Conservation (phyloP, 768 basidiomycete genomes). For the Trametes sanguinea region DNA sequence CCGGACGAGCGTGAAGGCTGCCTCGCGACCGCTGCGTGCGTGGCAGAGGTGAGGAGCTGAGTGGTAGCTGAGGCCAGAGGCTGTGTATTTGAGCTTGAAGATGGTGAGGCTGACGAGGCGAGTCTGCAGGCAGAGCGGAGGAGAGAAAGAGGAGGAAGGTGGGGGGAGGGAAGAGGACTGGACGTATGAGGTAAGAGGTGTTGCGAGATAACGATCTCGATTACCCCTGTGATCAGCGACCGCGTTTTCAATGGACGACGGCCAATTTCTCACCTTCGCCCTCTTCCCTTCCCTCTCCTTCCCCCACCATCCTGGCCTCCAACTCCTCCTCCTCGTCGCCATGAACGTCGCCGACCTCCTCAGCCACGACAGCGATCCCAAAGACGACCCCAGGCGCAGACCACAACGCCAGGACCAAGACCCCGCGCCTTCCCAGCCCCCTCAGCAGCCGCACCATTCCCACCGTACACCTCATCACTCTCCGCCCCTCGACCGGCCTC, state of each 20-base stretch:
- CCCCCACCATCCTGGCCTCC: slow-evolving; percentile 14
- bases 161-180: slow-evolving; percentile 1
- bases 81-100: no score
- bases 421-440: slow-evolving; percentile 29
- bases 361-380: slow-evolving; percentile 65
- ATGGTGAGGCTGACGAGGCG: neutral
- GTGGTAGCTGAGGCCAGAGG: neutral
- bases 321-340: slow-evolving; percentile 21
- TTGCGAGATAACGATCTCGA: slow-evolving; percentile 36
- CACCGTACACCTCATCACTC: slow-evolving; percentile 35
- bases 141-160: neutral
- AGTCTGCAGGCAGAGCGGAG: neutral
- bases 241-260: slow-evolving; percentile 28
- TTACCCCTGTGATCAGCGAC: slow-evolving; percentile 36
- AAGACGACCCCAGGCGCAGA: slow-evolving; percentile 46
- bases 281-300: slow-evolving; percentile 22
- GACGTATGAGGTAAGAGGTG: slow-evolving; percentile 21
- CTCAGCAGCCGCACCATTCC: slow-evolving; percentile 28
- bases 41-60: neutral
- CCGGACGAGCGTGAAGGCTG: slow-evolving; percentile 4
- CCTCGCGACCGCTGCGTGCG: slow-evolving; percentile 9
- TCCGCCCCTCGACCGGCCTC: slow-evolving; percentile 27
- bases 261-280: slow-evolving; percentile 30
- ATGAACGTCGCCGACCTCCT: slow-evolving; percentile 75
- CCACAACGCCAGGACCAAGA: slow-evolving; percentile 38